phyloP scores from a whole-genome alignment of 1,284 basidiomycete genomes.

The Heterobasidion occidentale region DNA sequence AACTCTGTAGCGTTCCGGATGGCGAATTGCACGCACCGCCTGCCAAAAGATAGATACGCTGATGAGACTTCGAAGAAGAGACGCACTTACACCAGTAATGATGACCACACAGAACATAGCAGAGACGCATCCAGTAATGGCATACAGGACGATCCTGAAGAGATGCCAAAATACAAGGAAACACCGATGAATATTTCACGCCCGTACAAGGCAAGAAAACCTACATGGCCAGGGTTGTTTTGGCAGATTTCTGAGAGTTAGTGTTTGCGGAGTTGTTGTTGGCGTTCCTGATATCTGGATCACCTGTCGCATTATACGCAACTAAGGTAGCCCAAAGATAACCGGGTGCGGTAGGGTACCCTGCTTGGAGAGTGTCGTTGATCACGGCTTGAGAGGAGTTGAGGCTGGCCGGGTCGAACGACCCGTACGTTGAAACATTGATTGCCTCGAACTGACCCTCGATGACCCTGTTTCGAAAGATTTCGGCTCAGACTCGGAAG shows the following conservation, averaged over 20 bases:
- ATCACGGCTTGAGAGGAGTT: slow-evolving; percentile 46
- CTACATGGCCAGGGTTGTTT: slow-evolving; percentile 71
- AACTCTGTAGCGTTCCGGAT: slow-evolving; percentile 86
- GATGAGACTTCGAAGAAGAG: neutral
- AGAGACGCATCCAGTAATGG: slow-evolving; percentile 80
- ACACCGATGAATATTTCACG: slow-evolving; percentile 5
- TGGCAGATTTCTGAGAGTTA: slow-evolving; percentile 19
- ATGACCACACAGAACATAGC: slow-evolving; percentile 77
- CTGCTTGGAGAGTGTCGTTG: slow-evolving; percentile 35
- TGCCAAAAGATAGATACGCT: slow-evolving; percentile 20
- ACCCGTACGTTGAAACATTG: slow-evolving; percentile 43
- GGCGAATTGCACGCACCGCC: slow-evolving; percentile 75
- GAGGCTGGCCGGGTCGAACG: slow-evolving; percentile 51
- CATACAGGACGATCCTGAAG: slow-evolving; percentile 76
- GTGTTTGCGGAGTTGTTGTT: slow-evolving; percentile 13
- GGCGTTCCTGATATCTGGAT: slow-evolving; percentile 10
- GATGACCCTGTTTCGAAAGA: slow-evolving; percentile 37
- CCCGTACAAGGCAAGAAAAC: slow-evolving; percentile 12
- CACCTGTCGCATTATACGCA: slow-evolving; percentile 55
- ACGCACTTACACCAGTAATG: slow-evolving; percentile 57
- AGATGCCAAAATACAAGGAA: neutral
- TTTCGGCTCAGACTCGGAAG: neutral
- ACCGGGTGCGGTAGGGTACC: slow-evolving; percentile 35
- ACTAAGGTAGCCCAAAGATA: slow-evolving; percentile 64
- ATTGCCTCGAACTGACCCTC: slow-evolving; percentile 53